A percentile compares a stretch with the other conserved stretches of the same genome.
These are phyloP conservation scores for Suillus brevipes DNA, from an alignment of 768 basidiomycete genomes.

Conservation along the genomic window DNA sequence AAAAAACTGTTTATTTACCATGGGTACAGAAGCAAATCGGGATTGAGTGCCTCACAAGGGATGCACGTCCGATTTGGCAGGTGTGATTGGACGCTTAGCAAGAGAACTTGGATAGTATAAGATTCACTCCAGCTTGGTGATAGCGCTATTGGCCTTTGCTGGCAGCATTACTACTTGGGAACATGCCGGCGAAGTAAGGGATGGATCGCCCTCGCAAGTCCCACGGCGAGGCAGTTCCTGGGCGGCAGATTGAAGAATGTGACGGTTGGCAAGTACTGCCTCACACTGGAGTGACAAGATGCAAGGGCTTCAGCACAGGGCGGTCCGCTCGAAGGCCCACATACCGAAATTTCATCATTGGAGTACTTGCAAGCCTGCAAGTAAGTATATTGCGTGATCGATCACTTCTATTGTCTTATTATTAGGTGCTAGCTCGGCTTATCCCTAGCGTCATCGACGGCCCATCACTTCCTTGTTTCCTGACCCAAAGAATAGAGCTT, in stretches of 20 bases:
- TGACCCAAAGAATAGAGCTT: not conserved
- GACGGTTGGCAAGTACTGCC: constrained; percentile 3
- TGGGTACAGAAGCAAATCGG: not conserved
- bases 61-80: not conserved
- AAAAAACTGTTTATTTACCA: constrained; percentile 3
- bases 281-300: not conserved
- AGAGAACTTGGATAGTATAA: not conserved
- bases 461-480: not conserved
- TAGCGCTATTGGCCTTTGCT: not conserved
- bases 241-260: constrained; percentile 3
- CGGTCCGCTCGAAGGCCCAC: too few species aligned
- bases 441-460: not conserved
- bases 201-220: not conserved
- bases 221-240: constrained; percentile 4
- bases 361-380: not conserved
- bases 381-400: not conserved
- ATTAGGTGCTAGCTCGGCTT: constrained; percentile 2
- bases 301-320: not conserved
- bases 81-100: not conserved
- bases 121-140: not conserved
- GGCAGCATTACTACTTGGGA: not conserved
- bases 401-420: not conserved
- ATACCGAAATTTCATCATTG: not conserved
- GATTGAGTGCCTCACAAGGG: not conserved
- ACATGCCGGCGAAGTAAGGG: constrained; percentile 2